Evolutionary conservation across 352 stramenopile genomes (phyloP).

Genomic region (Peronospora farinosa): DNA sequence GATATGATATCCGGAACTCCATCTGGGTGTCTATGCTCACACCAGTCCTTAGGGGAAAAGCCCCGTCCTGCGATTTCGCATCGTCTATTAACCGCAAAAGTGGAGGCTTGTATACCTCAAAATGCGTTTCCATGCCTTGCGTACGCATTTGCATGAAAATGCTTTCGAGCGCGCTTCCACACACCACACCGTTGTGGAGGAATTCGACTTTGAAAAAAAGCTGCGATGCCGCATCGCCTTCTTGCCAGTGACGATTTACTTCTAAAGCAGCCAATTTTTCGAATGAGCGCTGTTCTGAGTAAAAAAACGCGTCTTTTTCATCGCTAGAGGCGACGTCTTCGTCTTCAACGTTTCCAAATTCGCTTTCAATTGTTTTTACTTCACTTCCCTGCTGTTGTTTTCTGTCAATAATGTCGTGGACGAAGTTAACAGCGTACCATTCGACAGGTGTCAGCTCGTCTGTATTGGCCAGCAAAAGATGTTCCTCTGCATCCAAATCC

Average conservation of each 20-base stretch:
- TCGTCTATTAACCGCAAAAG: conserved; percentile 15
- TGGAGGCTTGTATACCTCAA: conserved; percentile 49
- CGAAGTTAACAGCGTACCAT: conserved; percentile 80
- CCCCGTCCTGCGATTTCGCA: neutral
- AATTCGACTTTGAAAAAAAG: conserved; percentile 35
- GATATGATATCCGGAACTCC: conserved; percentile 63
- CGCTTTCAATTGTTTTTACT: conserved; percentile 14
- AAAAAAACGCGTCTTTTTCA: conserved; percentile 16
- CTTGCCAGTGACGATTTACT: conserved; percentile 35
- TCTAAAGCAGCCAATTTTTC: conserved; percentile 35
- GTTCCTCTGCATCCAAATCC: conserved; percentile 74
- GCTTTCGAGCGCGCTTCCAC: conserved; percentile 35
- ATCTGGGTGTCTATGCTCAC: conserved; percentile 31
- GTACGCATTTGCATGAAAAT: conserved; percentile 45
- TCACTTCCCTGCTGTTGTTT: conserved; percentile 29
- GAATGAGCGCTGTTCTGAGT: conserved; percentile 37
- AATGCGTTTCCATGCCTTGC: conserved; percentile 51
- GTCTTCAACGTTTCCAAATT: conserved; percentile 14
- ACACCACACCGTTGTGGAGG: neutral
- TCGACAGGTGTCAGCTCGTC: conserved; percentile 80
- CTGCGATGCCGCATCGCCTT: conserved; percentile 32
- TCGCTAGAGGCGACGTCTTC: conserved; percentile 9
- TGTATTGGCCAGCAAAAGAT: conserved; percentile 74
- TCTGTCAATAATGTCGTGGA: conserved; percentile 57
- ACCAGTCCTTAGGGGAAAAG: conserved; percentile 21